Conservation (phyloP, 306 rosid species). For the Ormosia semicastrata region DNA sequence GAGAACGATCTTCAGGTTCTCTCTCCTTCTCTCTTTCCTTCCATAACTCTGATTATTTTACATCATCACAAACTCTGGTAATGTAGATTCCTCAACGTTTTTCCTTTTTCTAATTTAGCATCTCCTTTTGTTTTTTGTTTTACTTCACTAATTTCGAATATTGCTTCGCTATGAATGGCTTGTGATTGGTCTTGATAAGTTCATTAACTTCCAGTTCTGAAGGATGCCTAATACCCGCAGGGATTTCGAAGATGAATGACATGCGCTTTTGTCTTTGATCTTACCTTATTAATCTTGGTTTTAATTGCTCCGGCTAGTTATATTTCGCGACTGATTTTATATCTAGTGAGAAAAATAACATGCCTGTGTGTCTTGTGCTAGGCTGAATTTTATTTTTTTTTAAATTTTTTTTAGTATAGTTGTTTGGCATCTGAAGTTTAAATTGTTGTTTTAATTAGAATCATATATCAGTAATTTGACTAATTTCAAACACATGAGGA, state of each 20-base stretch:
- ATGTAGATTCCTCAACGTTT: background rate
- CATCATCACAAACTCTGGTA: background rate
- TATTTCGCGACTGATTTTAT: background rate
- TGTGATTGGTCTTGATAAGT: background rate
- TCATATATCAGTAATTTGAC: background rate
- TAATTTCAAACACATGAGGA: background rate
- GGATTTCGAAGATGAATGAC: background rate
- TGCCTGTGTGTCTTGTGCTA: background rate
- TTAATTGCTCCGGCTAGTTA: background rate
- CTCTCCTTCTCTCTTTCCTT: background rate
- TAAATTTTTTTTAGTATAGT: background rate
- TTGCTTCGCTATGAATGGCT: background rate
- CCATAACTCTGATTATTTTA: background rate
- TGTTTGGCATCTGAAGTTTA: constrained; percentile 11
- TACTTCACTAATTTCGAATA: background rate
- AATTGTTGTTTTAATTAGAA: constrained; percentile 10
- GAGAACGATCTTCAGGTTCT: constrained; percentile 40
- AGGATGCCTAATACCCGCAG: background rate
- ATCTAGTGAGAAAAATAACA: background rate
- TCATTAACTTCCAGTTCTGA: background rate
- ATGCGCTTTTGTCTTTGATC: background rate
- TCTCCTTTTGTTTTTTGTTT: background rate
- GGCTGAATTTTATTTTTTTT: background rate
- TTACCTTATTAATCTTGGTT: background rate
- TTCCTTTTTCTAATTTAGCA: background rate